Percentiles rank a stretch among this genome's conserved stretches.
Conservation (phyloP, 768 basidiomycete genomes). For the Boletus sp. region DNA sequence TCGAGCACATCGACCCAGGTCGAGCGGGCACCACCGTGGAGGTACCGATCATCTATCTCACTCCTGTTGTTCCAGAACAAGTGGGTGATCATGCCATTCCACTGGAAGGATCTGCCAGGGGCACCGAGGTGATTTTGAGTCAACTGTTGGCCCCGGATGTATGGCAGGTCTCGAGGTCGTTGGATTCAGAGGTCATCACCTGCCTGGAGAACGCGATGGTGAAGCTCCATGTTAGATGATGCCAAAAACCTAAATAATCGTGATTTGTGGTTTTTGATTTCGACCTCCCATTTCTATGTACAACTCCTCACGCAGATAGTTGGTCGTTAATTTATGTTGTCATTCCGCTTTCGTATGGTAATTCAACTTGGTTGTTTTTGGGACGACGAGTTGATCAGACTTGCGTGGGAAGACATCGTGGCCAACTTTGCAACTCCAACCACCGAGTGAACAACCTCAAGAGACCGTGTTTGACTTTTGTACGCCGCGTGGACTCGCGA, state of each 20-base stretch:
- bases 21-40: conserved; percentile 34
- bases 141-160: conserved; percentile 31
- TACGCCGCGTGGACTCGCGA: background rate
- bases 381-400: too few relatives aligned
- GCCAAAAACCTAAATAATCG: background rate
- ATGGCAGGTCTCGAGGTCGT: conserved; percentile 24
- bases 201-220: conserved; percentile 25
- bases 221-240: conserved; percentile 23
- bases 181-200: conserved; percentile 3
- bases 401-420: conserved; percentile 14
- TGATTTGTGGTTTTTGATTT: background rate
- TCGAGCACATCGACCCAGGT: conserved; percentile 31
- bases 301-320: background rate
- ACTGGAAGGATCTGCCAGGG: conserved; percentile 42
- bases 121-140: conserved; percentile 43
- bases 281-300: conserved; percentile 5
- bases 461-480: background rate
- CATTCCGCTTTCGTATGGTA: background rate
- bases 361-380: background rate
- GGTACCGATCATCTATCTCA: conserved; percentile 41
- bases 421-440: too few relatives aligned
- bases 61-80: conserved; percentile 36
- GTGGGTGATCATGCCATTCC: conserved; percentile 50
- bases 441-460: background rate
- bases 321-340: conserved; percentile 9